A percentile compares a stretch with the other conserved stretches of the same genome.
Evolutionary conservation across 2,329 filamentous ascomycete genomes (phyloP).

Genomic region (Lecanicillium sp.): DNA sequence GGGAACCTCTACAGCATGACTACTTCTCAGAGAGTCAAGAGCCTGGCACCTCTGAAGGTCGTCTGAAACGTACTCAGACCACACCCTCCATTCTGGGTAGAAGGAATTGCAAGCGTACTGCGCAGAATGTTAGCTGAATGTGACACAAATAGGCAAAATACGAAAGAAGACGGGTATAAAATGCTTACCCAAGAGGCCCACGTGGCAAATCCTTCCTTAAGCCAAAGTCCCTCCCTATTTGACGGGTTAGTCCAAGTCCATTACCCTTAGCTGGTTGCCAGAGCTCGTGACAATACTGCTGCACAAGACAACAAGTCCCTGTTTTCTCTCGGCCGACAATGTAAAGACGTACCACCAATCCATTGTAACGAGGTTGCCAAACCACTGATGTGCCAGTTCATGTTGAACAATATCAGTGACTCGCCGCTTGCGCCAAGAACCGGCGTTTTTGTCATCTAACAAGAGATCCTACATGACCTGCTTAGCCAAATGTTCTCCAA

Average conservation of each 20-base stretch:
- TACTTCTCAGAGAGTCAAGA: constrained; percentile 85
- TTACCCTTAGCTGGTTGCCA: no score
- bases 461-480: constrained; percentile 54
- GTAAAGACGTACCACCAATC: constrained; percentile 70
- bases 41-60: constrained; percentile 81
- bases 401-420: constrained; percentile 95
- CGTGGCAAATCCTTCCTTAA: constrained; percentile 82
- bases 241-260: no score
- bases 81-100: constrained; percentile 97
- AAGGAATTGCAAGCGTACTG: constrained; percentile 82
- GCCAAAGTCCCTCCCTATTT: constrained; percentile 69
- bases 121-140: no score
- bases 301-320: no score
- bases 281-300: no score
- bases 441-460: constrained; percentile 83
- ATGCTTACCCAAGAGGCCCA: constrained; percentile 26
- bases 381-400: constrained; percentile 96
- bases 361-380: constrained; percentile 95
- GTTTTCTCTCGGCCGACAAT: no score
- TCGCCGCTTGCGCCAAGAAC: constrained; percentile 85
- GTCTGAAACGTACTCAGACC: constrained; percentile 90
- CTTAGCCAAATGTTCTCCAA: no score
- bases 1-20: constrained; percentile 91
- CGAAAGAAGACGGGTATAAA: no score
- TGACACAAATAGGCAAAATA: no score